A percentile compares a stretch with the other conserved stretches of the same genome.
These are phyloP conservation scores for Tardiomyces digboiensis DNA, from an alignment of 1,139 yeast species.

Conservation along the genomic window DNA sequence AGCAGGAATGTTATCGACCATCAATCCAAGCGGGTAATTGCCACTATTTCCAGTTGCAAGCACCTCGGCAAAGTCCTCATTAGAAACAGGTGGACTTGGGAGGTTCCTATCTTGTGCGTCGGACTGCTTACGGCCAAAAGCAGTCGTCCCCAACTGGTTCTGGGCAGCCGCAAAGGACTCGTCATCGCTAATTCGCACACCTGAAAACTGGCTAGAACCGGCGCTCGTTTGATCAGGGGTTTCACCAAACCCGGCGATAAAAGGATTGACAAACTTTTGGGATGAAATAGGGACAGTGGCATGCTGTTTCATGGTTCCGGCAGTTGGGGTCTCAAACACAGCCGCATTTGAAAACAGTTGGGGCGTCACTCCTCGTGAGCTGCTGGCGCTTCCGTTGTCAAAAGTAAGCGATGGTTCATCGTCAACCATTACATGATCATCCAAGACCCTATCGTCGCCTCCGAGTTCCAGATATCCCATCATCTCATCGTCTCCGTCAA, in stretches of 20 bases:
- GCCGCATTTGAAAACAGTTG: background rate
- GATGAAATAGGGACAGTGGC: background rate
- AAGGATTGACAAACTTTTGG: background rate
- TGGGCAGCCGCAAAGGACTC: background rate
- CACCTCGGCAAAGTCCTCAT: background rate
- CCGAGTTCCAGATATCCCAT: background rate
- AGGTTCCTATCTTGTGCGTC: background rate
- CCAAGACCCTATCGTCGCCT: background rate
- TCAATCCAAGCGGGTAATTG: constrained; percentile 34
- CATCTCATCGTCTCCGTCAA: background rate
- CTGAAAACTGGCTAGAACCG: background rate
- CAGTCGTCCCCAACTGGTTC: background rate
- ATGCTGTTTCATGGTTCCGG: background rate
- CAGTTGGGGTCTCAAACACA: background rate
- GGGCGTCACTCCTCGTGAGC: background rate
- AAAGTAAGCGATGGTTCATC: background rate
- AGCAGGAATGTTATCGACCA: constrained; percentile 56
- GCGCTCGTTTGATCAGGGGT: background rate
- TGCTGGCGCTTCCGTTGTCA: background rate
- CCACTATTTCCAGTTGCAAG: background rate
- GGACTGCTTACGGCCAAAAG: background rate
- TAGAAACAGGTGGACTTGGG: background rate
- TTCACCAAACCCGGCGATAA: background rate
- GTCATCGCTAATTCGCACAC: background rate
- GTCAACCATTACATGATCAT: background rate